Evolutionary conservation across 176 grass and related monocot genomes (phyloP), one percentile per base, ranked within the genome.

Genomic region (Panicum miliaceum): DNA sequence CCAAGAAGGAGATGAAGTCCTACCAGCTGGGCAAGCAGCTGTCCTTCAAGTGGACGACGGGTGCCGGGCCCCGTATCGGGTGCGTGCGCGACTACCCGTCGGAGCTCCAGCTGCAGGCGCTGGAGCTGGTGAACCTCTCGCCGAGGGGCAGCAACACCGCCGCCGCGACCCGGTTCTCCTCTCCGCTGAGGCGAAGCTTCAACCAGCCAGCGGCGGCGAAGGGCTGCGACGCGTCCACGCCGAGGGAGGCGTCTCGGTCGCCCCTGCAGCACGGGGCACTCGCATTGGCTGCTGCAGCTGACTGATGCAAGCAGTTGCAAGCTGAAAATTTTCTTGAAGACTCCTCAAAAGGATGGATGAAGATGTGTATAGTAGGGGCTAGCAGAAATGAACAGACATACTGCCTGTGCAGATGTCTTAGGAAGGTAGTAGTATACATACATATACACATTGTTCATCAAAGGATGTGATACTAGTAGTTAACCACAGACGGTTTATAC

Each of bases 61-160:
- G 94, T 3, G 94, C 90, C 0, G 94, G 94, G 1, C 94, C 94
- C 51, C 75, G 94, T 10, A 97, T 97, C 64, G 94, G 92, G 43
- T 97, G 92, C 67, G 90, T 97, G 29, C 90, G 91, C 60, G 94
- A 97, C 83, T 94, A 97, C 84, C 94, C 92, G 19, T 89, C 94
- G 3, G 92, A 97, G 85, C 92, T 97, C 6, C 94, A 91, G 67
- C 57, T 90, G 46, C 90, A 85, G 43, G 91, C 94, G 34, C 86
- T 97, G 48, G 94, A 97, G 72, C 91, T 92, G 81, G 83, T 88
- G 16, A 94, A 84, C 90, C 85, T 97, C 34, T 97, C 94, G 40
- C 94, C 94, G 5, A 84, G 83, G 80, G 45, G 69, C 22, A n/a
- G 67, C 38, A 29, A 20, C 50, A 29, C 35, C 34, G 32, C 60